Percentiles rank a stretch among this genome's conserved stretches.
phyloP scores from a whole-genome alignment of 192 early-diverging fungal genomes.

The Coemansia aciculifera region DNA sequence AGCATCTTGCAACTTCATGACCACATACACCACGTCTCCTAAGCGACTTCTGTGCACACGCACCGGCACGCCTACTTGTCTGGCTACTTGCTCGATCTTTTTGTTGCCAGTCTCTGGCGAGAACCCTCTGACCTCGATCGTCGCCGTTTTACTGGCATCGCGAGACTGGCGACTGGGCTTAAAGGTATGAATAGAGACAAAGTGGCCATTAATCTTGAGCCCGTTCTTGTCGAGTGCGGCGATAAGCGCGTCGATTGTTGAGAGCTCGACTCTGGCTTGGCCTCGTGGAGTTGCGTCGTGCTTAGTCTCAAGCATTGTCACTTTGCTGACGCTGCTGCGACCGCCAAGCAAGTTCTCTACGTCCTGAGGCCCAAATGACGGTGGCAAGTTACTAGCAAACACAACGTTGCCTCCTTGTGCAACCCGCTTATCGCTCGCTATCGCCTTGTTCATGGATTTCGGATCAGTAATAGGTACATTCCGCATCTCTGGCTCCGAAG shows the following conservation, averaged over 20 bases:
- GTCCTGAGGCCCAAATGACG: slow-evolving; percentile 5
- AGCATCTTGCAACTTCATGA: slow-evolving; percentile 26
- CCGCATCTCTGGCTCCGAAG: background rate
- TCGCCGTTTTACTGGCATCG: background rate
- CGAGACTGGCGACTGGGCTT: slow-evolving; percentile 16
- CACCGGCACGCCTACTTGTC: slow-evolving; percentile 19
- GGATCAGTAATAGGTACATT: background rate
- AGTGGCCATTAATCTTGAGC: slow-evolving; percentile 15
- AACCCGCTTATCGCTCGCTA: background rate
- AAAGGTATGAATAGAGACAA: slow-evolving; percentile 39
- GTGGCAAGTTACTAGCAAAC: slow-evolving; percentile 35
- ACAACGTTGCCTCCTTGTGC: slow-evolving; percentile 1
- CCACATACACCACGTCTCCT: slow-evolving; percentile 29
- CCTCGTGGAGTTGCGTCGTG: slow-evolving; percentile 20
- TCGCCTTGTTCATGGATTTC: background rate
- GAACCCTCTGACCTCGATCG: slow-evolving; percentile 37
- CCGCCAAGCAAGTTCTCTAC: slow-evolving; percentile 28
- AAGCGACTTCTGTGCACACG: slow-evolving; percentile 33
- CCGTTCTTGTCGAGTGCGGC: slow-evolving; percentile 45
- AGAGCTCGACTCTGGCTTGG: slow-evolving; percentile 27
- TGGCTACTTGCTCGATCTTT: slow-evolving; percentile 34
- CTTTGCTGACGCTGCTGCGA: background rate
- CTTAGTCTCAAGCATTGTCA: slow-evolving; percentile 24
- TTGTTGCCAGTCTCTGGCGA: slow-evolving; percentile 39
- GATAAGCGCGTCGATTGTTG: slow-evolving; percentile 19